Conservation (phyloP, 1,284 basidiomycete species). For the Taiwanofungus camphoratus region DNA sequence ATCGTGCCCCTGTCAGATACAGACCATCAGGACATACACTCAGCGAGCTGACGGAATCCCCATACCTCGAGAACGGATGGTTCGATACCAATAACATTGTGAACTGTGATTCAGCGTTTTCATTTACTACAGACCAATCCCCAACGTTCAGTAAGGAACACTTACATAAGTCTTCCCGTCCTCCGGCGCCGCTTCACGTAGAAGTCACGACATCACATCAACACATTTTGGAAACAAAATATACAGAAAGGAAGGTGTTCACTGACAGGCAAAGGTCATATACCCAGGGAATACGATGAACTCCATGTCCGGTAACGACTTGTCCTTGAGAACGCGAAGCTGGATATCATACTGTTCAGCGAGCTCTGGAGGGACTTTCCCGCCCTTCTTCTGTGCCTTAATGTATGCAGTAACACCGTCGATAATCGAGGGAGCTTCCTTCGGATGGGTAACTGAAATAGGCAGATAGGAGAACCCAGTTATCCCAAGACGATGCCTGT, state of each 20-base stretch:
- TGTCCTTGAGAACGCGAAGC: constrained; percentile 9
- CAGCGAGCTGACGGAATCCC: no score
- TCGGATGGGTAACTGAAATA: neutral
- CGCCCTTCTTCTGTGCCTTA: constrained; percentile 1
- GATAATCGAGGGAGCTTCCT: neutral
- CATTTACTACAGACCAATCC: no score
- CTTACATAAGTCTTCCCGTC: no score
- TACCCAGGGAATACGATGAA: constrained; percentile 1
- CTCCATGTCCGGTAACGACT: constrained; percentile 13
- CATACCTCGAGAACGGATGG: constrained; percentile 32
- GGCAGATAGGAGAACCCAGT: neutral
- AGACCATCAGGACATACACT: no score
- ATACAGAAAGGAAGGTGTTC: no score
- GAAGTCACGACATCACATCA: no score
- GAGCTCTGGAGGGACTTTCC: constrained; percentile 8
- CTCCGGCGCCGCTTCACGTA: no score
- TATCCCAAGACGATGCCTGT: neutral
- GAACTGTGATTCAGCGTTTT: constrained; percentile 30
- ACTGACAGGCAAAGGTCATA: neutral
- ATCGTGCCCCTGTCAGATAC: constrained; percentile 39
- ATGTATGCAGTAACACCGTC: neutral
- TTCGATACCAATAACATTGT: constrained; percentile 28
- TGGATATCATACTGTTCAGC: constrained; percentile 14
- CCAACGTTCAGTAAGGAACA: no score
- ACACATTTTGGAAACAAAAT: no score